Evolutionary conservation across 768 basidiomycete species (phyloP), one percentile per base, ranked within the genome.

Genomic region (Suillus hirtellus): DNA sequence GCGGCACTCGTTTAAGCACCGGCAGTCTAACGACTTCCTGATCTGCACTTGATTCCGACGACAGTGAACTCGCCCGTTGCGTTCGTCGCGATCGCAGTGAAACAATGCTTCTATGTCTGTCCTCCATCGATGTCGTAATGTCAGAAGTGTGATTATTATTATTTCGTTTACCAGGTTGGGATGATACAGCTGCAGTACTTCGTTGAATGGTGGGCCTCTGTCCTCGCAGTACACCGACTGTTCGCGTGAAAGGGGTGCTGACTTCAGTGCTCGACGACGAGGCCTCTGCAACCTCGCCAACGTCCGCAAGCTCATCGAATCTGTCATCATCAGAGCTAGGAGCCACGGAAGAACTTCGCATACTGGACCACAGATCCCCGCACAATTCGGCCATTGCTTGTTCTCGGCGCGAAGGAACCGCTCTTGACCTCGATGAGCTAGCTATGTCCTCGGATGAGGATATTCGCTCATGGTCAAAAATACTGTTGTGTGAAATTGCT

Each of bases 1-100:
- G 64, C 21, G 63, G 68, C 15, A 76, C 71, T 63, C 72, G 69
- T 69, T 72, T 75, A 17, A 58, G 40, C 24, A 17, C 27, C 24
- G 56, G 40, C 40, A 42, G 40, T 42, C 27, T n/a, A n/a, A n/a
- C 40, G 17, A 19, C 11, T 19, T 58, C 56, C 24, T 58, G 40
- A 27, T 42, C 56, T 27, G 38, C 27, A 7, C 38, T 58, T 17
- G 56, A 58, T 58, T 58, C 56, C 40, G 56, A 58, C 17, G 40
- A 58, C 12, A 58, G 11, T 31, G 56, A 58, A 58, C 27, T 42
- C 11, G 40, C 24, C 40, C 27, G 56, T 27, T 27, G 56, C 27
- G 10, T 27, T 58, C 27, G 56, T 42, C 40, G 40, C 17, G 38
- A 27, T 58, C 10, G 55, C 38, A 42, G 19, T 31, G 56, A 31